Evolutionary conservation across 164 flowering plant genomes (phyloP).

Genomic region (Cinnamomum chago): DNA sequence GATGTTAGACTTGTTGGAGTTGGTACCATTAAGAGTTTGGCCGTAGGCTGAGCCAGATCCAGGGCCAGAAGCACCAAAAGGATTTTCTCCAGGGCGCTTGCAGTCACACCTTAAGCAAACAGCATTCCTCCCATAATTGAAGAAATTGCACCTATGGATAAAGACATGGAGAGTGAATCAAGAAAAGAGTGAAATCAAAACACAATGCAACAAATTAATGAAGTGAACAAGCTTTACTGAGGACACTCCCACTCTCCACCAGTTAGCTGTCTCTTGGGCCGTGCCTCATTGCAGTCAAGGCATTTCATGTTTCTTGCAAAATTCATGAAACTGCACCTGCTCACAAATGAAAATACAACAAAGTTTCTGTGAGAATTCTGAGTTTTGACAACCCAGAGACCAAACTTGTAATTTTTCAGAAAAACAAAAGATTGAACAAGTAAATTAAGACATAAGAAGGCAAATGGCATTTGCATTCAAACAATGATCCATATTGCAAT

Average conservation of each 20-base stretch:
- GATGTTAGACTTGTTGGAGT: conserved; percentile 26
- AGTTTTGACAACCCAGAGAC: neutral
- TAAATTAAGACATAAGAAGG: neutral
- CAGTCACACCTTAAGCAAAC: conserved; percentile 91
- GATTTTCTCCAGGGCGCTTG: conserved; percentile 54
- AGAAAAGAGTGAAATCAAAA: neutral
- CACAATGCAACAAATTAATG: neutral
- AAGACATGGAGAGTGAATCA: neutral
- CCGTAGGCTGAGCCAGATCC: neutral
- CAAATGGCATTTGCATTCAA: too few relatives aligned
- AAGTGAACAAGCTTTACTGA: conserved; percentile 55
- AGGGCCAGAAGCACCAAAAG: conserved; percentile 18
- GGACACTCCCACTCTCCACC: conserved; percentile 99
- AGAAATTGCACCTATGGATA: conserved; percentile 75
- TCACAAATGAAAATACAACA: conserved; percentile 6
- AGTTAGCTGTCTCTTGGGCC: conserved; percentile 75
- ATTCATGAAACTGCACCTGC: conserved; percentile 93
- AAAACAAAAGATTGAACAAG: too few relatives aligned
- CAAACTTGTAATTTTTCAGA: too few relatives aligned
- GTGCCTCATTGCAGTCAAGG: conserved; percentile 72
- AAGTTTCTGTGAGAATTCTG: neutral
- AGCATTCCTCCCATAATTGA: conserved; percentile 66
- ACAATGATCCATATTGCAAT: neutral
- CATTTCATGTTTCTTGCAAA: conserved; percentile 84
- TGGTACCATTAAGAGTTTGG: conserved; percentile 15